A percentile compares a stretch with the other conserved stretches of the same genome.
Conservation (phyloP, 441 rosid genomes). For the Raphanus hybrid region DNA sequence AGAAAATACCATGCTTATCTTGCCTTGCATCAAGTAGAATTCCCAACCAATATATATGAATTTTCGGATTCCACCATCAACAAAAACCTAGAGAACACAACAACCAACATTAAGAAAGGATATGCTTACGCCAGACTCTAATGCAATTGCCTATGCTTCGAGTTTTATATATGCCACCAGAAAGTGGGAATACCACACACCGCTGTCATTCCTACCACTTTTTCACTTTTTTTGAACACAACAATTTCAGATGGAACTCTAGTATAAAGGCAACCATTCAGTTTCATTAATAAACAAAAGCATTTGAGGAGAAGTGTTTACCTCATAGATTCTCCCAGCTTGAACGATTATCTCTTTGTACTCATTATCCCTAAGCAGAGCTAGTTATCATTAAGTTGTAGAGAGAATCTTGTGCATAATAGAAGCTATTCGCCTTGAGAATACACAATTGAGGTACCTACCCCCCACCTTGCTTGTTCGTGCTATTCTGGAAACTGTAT, state of each 20-base stretch:
- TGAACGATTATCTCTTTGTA: slow-evolving; percentile 75
- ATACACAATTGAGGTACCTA: slow-evolving; percentile 80
- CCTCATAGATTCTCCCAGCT: slow-evolving; percentile 63
- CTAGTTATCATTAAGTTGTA: not conserved
- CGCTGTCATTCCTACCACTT: slow-evolving; percentile 5
- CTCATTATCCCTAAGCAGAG: slow-evolving; percentile 47
- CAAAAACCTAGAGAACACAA: slow-evolving; percentile 53
- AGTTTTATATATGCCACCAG: not conserved
- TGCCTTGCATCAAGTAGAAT: slow-evolving; percentile 84
- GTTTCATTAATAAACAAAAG: not conserved
- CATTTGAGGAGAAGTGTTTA: slow-evolving; percentile 39
- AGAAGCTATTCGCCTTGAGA: slow-evolving; percentile 75
- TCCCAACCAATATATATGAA: slow-evolving; percentile 94
- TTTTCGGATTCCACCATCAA: slow-evolving; percentile 82
- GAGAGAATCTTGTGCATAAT: slow-evolving; percentile 29
- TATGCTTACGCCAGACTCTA: no score
- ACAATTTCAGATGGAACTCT: slow-evolving; percentile 4
- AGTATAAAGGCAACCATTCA: not conserved
- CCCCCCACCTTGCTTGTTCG: slow-evolving; percentile 8
- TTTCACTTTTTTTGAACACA: not conserved
- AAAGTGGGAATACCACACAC: slow-evolving; percentile 23
- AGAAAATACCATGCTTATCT: slow-evolving; percentile 70
- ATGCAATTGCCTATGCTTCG: no score
- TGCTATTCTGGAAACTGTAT: slow-evolving; percentile 18
- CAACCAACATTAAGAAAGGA: not conserved